These are phyloP conservation scores for Acorus gramineus DNA, from an alignment of 106 monocot genomes.

Conservation along the genomic window DNA sequence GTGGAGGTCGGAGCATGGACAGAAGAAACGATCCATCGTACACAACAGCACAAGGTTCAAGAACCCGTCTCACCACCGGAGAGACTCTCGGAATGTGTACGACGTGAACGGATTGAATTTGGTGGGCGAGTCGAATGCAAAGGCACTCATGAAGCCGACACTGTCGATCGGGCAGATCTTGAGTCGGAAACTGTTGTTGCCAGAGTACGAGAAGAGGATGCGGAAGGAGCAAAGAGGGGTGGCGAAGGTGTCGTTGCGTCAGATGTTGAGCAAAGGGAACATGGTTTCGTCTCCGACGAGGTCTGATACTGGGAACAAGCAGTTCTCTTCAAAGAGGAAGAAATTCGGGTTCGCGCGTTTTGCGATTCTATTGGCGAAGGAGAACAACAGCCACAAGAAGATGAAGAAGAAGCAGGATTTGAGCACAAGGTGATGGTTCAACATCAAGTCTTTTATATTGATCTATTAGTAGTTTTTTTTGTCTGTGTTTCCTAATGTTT, in stretches of 20 bases:
- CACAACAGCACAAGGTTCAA: slow-evolving; percentile 51
- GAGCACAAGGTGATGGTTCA: background rate
- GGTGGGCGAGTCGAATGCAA: background rate
- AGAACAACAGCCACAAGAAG: slow-evolving; percentile 16
- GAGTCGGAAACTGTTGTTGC: slow-evolving; percentile 50
- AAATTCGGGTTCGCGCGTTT: slow-evolving; percentile 48
- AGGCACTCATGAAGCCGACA: slow-evolving; percentile 24
- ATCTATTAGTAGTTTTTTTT: too few species aligned
- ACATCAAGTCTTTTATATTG: too few species aligned
- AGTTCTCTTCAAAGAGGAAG: slow-evolving; percentile 46
- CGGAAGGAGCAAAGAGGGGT: slow-evolving; percentile 8
- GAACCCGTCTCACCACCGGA: slow-evolving; percentile 19
- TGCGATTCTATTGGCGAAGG: slow-evolving; percentile 38
- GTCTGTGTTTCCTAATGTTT: too few species aligned
- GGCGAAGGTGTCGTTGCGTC: slow-evolving; percentile 50
- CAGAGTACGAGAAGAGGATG: slow-evolving; percentile 20
- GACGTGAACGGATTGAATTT: slow-evolving; percentile 1
- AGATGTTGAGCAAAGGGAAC: slow-evolving; percentile 50
- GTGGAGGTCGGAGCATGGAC: slow-evolving; percentile 59
- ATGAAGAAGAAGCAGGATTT: slow-evolving; percentile 43
- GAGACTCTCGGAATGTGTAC: background rate
- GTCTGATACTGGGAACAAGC: slow-evolving; percentile 19
- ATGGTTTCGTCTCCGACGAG: slow-evolving; percentile 17
- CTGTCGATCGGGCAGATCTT: slow-evolving; percentile 81
- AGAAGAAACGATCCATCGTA: slow-evolving; percentile 28